A percentile compares a stretch with the other conserved stretches of the same genome.
Evolutionary conservation across 2,329 filamentous ascomycete genomes (phyloP).

Genomic region (Talaromyces pinophilus): DNA sequence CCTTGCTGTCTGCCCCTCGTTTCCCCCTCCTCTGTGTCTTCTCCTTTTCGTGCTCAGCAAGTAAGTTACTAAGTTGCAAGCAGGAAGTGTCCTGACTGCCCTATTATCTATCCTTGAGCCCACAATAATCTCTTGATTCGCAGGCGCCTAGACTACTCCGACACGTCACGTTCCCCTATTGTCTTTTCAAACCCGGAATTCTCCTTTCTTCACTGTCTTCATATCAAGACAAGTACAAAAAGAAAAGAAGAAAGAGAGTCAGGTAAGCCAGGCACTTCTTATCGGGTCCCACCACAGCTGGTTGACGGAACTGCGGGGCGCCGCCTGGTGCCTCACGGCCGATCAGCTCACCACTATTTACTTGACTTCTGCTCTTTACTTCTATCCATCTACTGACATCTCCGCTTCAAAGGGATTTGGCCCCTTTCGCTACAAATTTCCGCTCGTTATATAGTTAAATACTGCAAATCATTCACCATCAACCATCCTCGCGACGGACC

Average conservation of each 20-base stretch:
- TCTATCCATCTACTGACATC: neutral
- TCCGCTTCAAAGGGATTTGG: neutral
- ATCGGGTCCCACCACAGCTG: slow-evolving; percentile 1
- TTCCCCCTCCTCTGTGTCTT: neutral
- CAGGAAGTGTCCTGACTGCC: neutral
- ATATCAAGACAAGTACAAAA: neutral
- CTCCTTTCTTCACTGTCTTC: neutral
- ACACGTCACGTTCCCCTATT: neutral
- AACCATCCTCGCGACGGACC: neutral
- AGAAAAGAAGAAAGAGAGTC: neutral
- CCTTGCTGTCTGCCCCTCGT: slow-evolving; percentile 1
- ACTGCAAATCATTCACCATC: neutral
- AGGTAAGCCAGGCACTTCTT: slow-evolving; percentile 1
- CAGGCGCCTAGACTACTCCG: neutral
- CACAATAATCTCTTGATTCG: neutral
- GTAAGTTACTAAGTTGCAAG: neutral
- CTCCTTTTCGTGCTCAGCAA: neutral
- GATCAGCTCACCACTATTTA: neutral
- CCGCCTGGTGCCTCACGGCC: neutral
- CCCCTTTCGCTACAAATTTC: neutral
- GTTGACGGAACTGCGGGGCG: slow-evolving; percentile 12
- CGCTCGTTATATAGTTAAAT: neutral
- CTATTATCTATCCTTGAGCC: neutral
- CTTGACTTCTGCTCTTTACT: neutral
- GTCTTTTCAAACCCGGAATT: neutral